Conservation (phyloP, 2,329 filamentous ascomycete species). For the Ceratocystis destructans region DNA sequence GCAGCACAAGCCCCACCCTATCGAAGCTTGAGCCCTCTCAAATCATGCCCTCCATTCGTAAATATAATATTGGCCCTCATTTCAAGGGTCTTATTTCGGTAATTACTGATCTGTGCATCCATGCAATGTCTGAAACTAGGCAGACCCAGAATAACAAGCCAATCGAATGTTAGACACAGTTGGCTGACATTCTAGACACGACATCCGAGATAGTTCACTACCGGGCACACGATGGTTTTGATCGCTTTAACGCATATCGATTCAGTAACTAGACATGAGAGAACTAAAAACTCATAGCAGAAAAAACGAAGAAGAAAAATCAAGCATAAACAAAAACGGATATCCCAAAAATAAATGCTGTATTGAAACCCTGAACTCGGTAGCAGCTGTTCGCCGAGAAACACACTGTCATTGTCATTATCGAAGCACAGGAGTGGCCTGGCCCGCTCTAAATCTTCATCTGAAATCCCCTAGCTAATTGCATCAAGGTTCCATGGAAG, state of each 20-base stretch:
- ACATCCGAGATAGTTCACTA: neutral
- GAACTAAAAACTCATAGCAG: neutral
- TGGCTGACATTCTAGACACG: neutral
- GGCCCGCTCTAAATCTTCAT: constrained; percentile 14
- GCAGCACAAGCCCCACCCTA: neutral
- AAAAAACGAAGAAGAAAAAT: constrained; percentile 11
- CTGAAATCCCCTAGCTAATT: neutral
- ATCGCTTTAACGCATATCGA: constrained; percentile 7
- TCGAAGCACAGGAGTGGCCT: constrained; percentile 18
- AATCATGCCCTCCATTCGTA: neutral
- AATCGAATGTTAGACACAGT: neutral
- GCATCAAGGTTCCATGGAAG: neutral
- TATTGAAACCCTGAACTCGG: constrained; percentile 19
- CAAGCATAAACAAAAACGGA: constrained; percentile 18
- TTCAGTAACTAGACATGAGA: constrained; percentile 5
- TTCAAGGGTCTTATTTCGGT: constrained; percentile 1
- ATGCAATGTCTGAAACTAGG: neutral
- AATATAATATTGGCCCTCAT: neutral
- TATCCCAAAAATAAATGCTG: constrained; percentile 19
- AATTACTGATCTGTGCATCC: constrained; percentile 3
- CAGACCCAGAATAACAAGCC: neutral
- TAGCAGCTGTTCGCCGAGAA: constrained; percentile 13
- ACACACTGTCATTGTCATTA: constrained; percentile 18
- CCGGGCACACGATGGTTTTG: neutral
- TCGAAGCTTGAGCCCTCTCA: neutral